These are phyloP conservation scores for Trichoderma parareesei DNA, from an alignment of 495 filamentous ascomycete species.

Conservation along the genomic window DNA sequence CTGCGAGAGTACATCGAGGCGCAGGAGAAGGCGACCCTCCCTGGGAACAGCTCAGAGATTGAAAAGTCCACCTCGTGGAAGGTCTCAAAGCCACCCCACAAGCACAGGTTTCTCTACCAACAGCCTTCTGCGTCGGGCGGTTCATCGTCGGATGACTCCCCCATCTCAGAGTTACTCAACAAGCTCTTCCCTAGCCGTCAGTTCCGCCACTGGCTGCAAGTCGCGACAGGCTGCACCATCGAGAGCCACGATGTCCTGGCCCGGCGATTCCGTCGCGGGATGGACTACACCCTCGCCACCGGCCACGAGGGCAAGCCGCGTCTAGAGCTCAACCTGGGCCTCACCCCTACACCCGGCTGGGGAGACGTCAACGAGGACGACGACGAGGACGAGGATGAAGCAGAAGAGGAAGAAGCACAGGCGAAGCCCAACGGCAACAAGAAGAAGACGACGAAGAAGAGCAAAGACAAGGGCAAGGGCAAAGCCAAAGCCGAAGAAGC, in stretches of 20 bases:
- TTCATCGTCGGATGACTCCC: conserved; percentile 27
- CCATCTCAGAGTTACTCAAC: conserved; percentile 67
- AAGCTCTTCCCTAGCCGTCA: conserved; percentile 71
- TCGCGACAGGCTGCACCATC: conserved; percentile 64
- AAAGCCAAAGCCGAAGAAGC: conserved; percentile 16
- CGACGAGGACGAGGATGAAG: conserved; percentile 33
- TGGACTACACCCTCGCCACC: conserved; percentile 89
- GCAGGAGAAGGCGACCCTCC: conserved; percentile 21
- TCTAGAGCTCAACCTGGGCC: conserved; percentile 75
- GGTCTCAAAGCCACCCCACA: conserved; percentile 83
- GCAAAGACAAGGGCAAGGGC: conserved; percentile 14
- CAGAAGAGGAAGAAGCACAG: conserved; percentile 18
- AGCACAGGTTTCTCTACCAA: conserved; percentile 85
- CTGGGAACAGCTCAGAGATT: conserved; percentile 45
- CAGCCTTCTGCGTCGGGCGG: conserved; percentile 32
- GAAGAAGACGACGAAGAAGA: conserved; percentile 20
- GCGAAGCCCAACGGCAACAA: conserved; percentile 24
- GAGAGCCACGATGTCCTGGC: conserved; percentile 63
- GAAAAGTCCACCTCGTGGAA: conserved; percentile 53
- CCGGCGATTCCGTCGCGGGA: conserved; percentile 74
- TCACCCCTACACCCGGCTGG: conserved; percentile 80
- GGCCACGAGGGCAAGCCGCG: conserved; percentile 71
- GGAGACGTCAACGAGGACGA: conserved; percentile 59
- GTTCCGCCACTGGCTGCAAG: conserved; percentile 84
- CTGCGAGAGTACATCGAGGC: conserved; percentile 64